A percentile compares a stretch with the other conserved stretches of the same genome.
Evolutionary conservation across 106 monocot species (phyloP).

Genomic region (Acorus calamus): DNA sequence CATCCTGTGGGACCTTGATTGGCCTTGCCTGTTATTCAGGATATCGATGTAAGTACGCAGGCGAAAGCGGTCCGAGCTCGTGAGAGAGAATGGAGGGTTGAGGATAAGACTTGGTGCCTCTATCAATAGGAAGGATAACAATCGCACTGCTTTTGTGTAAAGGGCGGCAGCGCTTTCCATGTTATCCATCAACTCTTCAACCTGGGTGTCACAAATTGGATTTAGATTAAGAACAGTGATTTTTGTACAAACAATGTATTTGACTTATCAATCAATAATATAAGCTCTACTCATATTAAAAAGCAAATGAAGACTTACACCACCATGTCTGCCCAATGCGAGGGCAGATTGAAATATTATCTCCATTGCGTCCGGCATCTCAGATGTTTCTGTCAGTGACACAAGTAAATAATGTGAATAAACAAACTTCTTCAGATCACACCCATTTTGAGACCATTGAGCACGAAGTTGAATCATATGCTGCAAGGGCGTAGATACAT

Average conservation of each 20-base stretch:
- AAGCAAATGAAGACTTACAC: conserved; percentile 30
- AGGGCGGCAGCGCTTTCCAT: conserved; percentile 36
- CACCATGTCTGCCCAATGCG: conserved; percentile 62
- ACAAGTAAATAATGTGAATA: neutral
- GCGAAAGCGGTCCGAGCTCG: conserved; percentile 35
- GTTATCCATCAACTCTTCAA: conserved; percentile 74
- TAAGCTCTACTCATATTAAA: too few relatives aligned
- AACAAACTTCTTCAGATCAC: neutral
- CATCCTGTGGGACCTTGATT: conserved; percentile 43
- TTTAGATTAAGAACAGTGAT: too few relatives aligned
- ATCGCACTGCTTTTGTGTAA: conserved; percentile 45
- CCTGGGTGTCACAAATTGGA: conserved; percentile 22
- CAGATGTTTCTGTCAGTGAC: conserved; percentile 47
- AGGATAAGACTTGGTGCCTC: conserved; percentile 69
- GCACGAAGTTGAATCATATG: too few relatives aligned
- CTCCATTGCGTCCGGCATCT: conserved; percentile 97
- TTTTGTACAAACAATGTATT: too few relatives aligned
- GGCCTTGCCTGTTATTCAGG: conserved; percentile 58
- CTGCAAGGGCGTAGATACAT: too few relatives aligned
- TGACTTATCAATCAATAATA: too few relatives aligned
- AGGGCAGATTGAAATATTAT: conserved; percentile 84
- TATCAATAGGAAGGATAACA: conserved; percentile 53
- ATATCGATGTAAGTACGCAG: conserved; percentile 63
- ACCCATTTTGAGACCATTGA: too few relatives aligned
- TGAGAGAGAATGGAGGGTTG: conserved; percentile 55